Conservation (phyloP, 2,329 filamentous ascomycete species). For the Epichloe scottii region DNA sequence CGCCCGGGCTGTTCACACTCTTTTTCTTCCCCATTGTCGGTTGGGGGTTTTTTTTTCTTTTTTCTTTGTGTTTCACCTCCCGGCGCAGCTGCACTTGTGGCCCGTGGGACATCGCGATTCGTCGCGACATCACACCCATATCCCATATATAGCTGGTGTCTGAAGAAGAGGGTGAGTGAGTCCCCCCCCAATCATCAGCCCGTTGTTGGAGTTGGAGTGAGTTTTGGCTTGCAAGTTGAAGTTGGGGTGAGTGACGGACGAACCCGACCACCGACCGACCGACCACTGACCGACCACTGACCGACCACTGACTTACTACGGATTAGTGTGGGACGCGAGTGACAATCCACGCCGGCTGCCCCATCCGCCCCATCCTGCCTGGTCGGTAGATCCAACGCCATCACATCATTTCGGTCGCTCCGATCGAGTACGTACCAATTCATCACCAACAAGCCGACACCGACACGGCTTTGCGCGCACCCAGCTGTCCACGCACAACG, state of each 20-base stretch:
- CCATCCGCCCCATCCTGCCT: not conserved
- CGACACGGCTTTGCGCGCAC: not conserved
- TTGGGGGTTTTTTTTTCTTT: not conserved
- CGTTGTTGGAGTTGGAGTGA: not conserved
- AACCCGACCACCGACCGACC: not conserved
- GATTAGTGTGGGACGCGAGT: too few relatives aligned
- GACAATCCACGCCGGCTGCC: not conserved
- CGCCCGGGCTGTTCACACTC: not conserved
- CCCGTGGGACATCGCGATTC: too few relatives aligned
- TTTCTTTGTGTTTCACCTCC: not conserved
- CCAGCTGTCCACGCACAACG: not conserved
- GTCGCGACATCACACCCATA: too few relatives aligned
- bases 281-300: too few relatives aligned
- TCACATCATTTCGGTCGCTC: not conserved
- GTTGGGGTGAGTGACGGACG: not conserved
- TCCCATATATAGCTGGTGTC: not conserved
- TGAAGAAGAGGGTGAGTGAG: not conserved
- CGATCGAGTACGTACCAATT: constrained; percentile 1
- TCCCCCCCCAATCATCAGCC: not conserved
- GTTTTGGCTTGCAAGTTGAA: not conserved
- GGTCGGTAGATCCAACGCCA: not conserved
- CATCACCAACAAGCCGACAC: not conserved
- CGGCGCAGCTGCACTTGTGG: not conserved
- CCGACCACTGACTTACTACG: too few relatives aligned
- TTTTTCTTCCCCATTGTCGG: not conserved